phyloP scores from a whole-genome alignment of 129 eudicot species.

The Helianthus tuberosus region DNA sequence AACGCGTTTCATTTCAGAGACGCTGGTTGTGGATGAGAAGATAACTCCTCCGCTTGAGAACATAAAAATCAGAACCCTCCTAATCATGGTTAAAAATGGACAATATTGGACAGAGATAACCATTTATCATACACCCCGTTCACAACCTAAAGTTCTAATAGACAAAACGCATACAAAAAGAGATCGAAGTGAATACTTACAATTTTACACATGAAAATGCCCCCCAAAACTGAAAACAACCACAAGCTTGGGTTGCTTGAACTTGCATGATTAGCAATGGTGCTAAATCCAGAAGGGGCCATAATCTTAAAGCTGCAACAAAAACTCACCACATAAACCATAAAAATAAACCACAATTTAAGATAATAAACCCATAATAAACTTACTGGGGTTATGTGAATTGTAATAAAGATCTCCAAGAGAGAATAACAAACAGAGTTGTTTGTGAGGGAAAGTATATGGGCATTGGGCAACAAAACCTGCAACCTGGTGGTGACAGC shows the following conservation, averaged over 20 bases:
- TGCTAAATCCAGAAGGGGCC: slow-evolving; percentile 24
- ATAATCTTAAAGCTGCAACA: neutral
- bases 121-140: no score
- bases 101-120: no score
- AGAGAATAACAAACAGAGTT: no score
- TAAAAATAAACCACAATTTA: neutral
- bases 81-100: no score
- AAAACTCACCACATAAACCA: neutral
- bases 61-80: no score
- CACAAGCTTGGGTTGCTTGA: slow-evolving; percentile 44
- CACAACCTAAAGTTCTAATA: neutral
- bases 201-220: slow-evolving; percentile 68
- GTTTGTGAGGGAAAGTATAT: no score
- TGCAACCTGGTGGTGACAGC: neutral
- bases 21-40: no score
- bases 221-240: slow-evolving; percentile 56
- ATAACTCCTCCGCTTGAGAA: no score
- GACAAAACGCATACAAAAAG: neutral
- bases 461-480: no score
- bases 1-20: no score
- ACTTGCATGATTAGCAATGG: slow-evolving; percentile 36
- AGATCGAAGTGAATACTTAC: slow-evolving; percentile 37
- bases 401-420: neutral
- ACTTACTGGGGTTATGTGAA: neutral
- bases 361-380: neutral